Evolutionary conservation across 2,329 filamentous ascomycete species (phyloP).

Genomic region (Cadophora luteo-olivacea): DNA sequence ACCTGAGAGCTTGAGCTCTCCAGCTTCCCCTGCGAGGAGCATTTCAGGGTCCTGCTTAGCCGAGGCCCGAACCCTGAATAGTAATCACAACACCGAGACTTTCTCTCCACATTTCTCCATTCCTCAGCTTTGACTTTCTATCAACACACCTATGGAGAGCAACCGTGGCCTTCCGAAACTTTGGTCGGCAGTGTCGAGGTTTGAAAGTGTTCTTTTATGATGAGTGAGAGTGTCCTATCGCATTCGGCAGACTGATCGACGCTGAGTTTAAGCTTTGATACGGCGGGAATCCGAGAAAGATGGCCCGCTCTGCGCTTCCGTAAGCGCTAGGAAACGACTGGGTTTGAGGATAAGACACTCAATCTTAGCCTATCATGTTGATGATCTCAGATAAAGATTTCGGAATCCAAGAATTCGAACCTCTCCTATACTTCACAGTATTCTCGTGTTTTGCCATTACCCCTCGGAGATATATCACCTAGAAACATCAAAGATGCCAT

Average conservation of each 20-base stretch:
- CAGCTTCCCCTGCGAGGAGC: neutral
- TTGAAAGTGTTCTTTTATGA: neutral
- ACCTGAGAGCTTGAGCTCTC: neutral
- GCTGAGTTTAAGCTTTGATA: neutral
- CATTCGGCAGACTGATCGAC: neutral
- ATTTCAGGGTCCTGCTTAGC: neutral
- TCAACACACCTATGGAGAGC: neutral
- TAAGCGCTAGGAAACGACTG: no score
- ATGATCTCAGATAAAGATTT: no score
- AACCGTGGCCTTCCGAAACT: neutral
- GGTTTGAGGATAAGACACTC: no score
- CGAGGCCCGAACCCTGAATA: conserved; percentile 14
- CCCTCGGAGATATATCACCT: no score
- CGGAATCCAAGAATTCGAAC: neutral
- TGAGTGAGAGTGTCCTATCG: neutral
- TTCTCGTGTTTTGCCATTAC: neutral
- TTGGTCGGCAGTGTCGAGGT: neutral
- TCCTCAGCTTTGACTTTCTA: neutral
- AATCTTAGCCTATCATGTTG: no score
- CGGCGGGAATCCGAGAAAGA: neutral
- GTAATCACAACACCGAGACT: conserved; percentile 5
- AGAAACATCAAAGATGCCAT: neutral
- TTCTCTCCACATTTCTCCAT: neutral
- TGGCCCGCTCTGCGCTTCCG: neutral
- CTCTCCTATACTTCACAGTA: neutral